These are phyloP conservation scores for Brachypodium distachyon DNA, from an alignment of 202 grass and related monocot species.

Conservation along the genomic window DNA sequence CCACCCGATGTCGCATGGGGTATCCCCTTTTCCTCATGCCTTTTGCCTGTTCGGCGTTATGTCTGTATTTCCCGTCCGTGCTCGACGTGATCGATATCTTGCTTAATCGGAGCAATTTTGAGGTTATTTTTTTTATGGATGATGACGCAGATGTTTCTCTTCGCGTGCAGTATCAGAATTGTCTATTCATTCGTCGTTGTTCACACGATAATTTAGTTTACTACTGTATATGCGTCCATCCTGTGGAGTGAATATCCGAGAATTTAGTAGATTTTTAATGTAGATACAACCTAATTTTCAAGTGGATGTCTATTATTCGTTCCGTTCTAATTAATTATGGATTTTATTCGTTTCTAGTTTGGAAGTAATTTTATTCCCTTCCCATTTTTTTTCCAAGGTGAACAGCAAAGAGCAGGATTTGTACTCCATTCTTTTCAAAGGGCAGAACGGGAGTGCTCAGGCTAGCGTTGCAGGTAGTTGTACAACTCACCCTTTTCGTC, in stretches of 20 bases:
- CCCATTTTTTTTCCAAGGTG: slow-evolving; percentile 23
- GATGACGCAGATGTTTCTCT: slow-evolving; percentile 17
- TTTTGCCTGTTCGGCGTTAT: slow-evolving; percentile 10
- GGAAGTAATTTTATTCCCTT: not conserved
- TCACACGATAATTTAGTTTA: not conserved
- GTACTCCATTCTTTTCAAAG: slow-evolving; percentile 51
- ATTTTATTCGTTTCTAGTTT: not conserved
- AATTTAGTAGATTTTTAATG: not conserved
- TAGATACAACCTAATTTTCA: not conserved
- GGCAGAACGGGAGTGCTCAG: slow-evolving; percentile 43
- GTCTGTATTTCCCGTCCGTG: not conserved
- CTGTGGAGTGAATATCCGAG: not conserved
- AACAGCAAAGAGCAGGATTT: slow-evolving; percentile 63
- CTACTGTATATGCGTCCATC: not conserved
- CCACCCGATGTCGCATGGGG: slow-evolving; percentile 31
- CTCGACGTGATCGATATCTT: slow-evolving; percentile 19
- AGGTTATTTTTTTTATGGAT: not conserved
- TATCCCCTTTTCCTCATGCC: not conserved
- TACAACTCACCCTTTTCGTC: not conserved
- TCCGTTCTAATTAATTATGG: too few species aligned
- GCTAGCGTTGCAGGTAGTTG: slow-evolving; percentile 39
- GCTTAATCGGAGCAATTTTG: not conserved
- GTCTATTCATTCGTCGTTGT: slow-evolving; percentile 8
- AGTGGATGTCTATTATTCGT: not conserved
- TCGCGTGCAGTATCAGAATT: not conserved